A percentile compares a stretch with the other conserved stretches of the same genome.
phyloP scores from a whole-genome alignment of 2,329 filamentous ascomycete species.

The Thielaviopsis euricoi region DNA sequence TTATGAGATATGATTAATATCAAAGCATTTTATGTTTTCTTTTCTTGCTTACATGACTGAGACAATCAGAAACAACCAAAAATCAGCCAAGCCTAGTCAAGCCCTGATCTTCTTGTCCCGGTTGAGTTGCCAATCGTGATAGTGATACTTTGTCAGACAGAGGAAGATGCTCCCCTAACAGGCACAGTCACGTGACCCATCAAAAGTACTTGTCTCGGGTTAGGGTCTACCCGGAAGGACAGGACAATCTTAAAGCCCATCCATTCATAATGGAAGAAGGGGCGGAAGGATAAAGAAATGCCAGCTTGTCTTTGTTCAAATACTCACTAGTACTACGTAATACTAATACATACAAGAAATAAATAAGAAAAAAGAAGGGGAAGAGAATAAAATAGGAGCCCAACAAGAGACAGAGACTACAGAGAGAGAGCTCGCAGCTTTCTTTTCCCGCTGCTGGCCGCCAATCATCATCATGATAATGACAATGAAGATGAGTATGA shows the following conservation, averaged over 20 bases:
- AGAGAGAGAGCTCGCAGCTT: background rate
- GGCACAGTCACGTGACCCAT: no score
- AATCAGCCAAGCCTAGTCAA: no score
- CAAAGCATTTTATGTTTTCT: background rate
- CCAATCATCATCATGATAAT: conserved; percentile 9
- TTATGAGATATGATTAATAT: background rate
- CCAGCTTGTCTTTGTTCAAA: background rate
- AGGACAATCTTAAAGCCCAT: no score
- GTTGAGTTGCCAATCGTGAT: no score
- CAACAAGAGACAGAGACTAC: conserved; percentile 4
- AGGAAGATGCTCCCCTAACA: no score
- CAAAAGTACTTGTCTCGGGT: no score
- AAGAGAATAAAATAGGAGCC: no score
- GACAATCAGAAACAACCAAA: background rate
- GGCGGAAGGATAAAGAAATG: background rate
- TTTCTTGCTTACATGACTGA: no score
- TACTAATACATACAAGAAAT: background rate
- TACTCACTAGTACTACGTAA: background rate
- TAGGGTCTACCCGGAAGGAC: no score
- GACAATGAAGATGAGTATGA: no score
- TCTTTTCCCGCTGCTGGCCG: background rate
- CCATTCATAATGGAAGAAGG: no score
- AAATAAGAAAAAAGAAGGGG: conserved; percentile 3
- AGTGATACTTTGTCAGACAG: no score
- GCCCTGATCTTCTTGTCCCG: background rate